A percentile compares a stretch with the other conserved stretches of the same genome.
phyloP scores from a whole-genome alignment of 2,329 filamentous ascomycete species.

The Aspergillus versicolor region DNA sequence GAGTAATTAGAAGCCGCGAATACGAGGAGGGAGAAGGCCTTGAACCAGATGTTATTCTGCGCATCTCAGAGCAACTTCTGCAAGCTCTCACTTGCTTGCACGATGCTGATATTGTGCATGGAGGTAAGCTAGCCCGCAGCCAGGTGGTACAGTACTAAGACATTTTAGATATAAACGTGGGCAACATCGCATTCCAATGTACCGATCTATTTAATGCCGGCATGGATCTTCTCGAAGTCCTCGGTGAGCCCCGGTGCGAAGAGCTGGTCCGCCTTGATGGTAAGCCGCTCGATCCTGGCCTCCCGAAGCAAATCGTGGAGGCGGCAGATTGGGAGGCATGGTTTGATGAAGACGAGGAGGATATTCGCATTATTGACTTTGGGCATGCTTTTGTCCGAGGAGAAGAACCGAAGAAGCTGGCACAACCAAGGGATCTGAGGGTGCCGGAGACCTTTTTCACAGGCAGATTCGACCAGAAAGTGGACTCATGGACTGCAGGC shows the following conservation, averaged over 20 bases:
- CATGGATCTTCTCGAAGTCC: slow-evolving; percentile 18
- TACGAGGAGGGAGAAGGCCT: slow-evolving; percentile 20
- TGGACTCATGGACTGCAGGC: slow-evolving; percentile 34
- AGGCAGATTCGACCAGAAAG: slow-evolving; percentile 27
- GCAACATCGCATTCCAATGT: slow-evolving; percentile 27
- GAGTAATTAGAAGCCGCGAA: slow-evolving; percentile 17
- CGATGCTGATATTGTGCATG: slow-evolving; percentile 28
- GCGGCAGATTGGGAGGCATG: slow-evolving; percentile 22
- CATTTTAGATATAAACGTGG: slow-evolving; percentile 25
- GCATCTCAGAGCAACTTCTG: slow-evolving; percentile 29
- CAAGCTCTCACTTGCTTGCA: slow-evolving; percentile 30
- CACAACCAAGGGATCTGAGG: slow-evolving; percentile 24
- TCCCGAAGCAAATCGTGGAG: slow-evolving; percentile 24
- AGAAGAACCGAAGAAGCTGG: slow-evolving; percentile 21
- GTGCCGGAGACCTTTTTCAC: slow-evolving; percentile 34
- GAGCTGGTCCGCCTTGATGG: slow-evolving; percentile 20
- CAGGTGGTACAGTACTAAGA: not conserved
- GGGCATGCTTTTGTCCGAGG: slow-evolving; percentile 24
- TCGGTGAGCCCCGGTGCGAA: slow-evolving; percentile 21
- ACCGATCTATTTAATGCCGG: slow-evolving; percentile 12
- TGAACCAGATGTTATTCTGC: slow-evolving; percentile 22
- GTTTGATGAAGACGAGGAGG: slow-evolving; percentile 28
- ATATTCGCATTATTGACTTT: slow-evolving; percentile 24
- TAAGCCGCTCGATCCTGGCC: slow-evolving; percentile 17
- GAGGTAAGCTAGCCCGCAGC: slow-evolving; percentile 22